These are phyloP conservation scores for Paramecium caudatum DNA, from an alignment of 73 alveolate genomes.

Conservation along the genomic window DNA sequence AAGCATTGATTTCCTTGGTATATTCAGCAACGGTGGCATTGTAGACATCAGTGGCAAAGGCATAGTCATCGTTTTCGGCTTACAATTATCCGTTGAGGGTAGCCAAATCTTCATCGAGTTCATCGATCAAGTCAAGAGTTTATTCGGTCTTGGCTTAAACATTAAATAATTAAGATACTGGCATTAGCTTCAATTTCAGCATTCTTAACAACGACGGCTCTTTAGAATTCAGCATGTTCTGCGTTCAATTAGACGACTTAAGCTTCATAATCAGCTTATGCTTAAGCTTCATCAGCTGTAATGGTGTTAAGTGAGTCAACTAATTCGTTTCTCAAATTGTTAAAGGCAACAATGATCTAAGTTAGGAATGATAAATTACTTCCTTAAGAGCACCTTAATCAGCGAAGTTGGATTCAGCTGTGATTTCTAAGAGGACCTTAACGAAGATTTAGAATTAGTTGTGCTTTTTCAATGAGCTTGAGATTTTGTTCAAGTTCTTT, in stretches of 20 bases:
- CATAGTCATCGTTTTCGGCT: slow-evolving; percentile 67
- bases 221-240: slow-evolving; percentile 69
- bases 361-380: background rate
- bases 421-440: slow-evolving; percentile 32
- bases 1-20: slow-evolving; percentile 60
- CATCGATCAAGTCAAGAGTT: slow-evolving; percentile 41
- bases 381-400: slow-evolving; percentile 59
- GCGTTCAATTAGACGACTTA: slow-evolving; percentile 44
- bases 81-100: slow-evolving; percentile 64
- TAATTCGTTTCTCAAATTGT: slow-evolving; percentile 18
- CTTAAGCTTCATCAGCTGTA: slow-evolving; percentile 63
- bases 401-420: slow-evolving; percentile 51
- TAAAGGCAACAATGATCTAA: slow-evolving; percentile 47
- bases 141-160: slow-evolving; percentile 17
- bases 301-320: slow-evolving; percentile 62
- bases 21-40: slow-evolving; percentile 50
- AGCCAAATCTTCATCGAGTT: slow-evolving; percentile 57
- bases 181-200: slow-evolving; percentile 65
- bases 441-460: slow-evolving; percentile 22
- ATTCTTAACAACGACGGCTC: slow-evolving; percentile 63
- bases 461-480: slow-evolving; percentile 59
- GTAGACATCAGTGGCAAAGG: slow-evolving; percentile 57
- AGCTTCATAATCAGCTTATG: background rate
- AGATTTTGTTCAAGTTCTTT: slow-evolving; percentile 49
- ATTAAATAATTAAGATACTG: background rate